Evolutionary conservation across 371 early-diverging fungal species (phyloP).

Genomic region (Haplosporangium sp.): DNA sequence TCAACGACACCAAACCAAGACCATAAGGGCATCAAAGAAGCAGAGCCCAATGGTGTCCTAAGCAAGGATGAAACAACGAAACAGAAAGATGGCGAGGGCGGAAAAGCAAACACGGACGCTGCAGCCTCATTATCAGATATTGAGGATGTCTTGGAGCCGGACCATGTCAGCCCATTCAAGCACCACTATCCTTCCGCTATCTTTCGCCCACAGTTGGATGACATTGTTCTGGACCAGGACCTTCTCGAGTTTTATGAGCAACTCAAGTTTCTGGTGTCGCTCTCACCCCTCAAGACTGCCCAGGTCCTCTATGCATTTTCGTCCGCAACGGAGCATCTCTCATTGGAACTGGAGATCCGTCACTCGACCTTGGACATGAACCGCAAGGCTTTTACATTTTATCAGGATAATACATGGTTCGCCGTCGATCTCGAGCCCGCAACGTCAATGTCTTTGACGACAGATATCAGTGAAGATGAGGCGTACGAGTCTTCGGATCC

Average conservation of each 20-base stretch:
- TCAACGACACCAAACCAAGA: background rate
- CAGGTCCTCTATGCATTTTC: conserved; percentile 53
- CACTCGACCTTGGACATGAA: conserved; percentile 40
- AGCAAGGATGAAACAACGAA: background rate
- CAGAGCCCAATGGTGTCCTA: background rate
- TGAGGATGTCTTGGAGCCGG: conserved; percentile 13
- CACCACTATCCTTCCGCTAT: conserved; percentile 24
- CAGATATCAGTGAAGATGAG: conserved; percentile 35
- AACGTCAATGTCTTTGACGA: too few species aligned
- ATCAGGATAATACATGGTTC: conserved; percentile 55
- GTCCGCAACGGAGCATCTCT: conserved; percentile 47
- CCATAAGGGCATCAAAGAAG: background rate
- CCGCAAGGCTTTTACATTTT: conserved; percentile 48
- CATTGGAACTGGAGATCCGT: conserved; percentile 35
- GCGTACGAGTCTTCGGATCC: conserved; percentile 26
- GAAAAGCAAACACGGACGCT: background rate
- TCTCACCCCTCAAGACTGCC: conserved; percentile 51
- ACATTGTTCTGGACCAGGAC: conserved; percentile 51
- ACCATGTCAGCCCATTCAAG: conserved; percentile 5
- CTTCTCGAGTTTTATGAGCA: conserved; percentile 50
- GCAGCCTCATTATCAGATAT: background rate
- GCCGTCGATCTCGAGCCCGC: conserved; percentile 43
- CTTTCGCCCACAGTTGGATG: conserved; percentile 52
- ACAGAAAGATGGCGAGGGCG: background rate
- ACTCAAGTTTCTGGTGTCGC: conserved; percentile 49